Base-by-base conservation (phyloP, 768 basidiomycete species). In the Boletus sp. region DNA sequence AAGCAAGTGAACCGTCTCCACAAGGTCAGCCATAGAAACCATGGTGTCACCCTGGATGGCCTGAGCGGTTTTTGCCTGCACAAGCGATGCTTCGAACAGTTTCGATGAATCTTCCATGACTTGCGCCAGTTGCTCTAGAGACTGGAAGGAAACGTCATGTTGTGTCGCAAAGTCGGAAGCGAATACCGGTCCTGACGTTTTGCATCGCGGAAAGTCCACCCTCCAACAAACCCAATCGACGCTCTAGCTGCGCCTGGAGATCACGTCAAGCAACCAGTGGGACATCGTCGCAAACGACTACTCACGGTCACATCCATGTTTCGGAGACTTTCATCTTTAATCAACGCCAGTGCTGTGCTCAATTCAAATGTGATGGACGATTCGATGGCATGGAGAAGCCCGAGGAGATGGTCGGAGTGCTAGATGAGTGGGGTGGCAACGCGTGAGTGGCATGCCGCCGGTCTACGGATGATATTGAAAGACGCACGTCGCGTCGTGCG, bases 21-120 rank as follows among this genome's bases (percentile, higher is more conserved):
- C 67, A 9, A 85, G 74, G 10, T 64, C 62, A 15, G 61, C 52
- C 46, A 77, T 76, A 20, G 78, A 74, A 35, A 63, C 54, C 7
- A 72, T 60, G 5, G 75, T 70, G 24, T 76, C 70, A 30, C 58
- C 61, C 54, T 84, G 83, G 33, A 71, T 65, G 5, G 57, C 57
- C 18, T 71, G 73, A 5, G 75, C 64, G 30, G 57, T 51, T n/a
- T 69, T 61, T 2, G 77, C 73, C 24, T 71, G 67, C 11, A 60
- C 59, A 24, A 70, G 52, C 6, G 74, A 73, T 15, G 56, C 59
- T 30, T 75, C 70, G 8, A 81, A 64, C 20, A 71, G 55, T 17
- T 54, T 59, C 4, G 73, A 62, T 4, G 74, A 66, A 24, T 63
- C 57, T 24, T 59, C 58, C 29, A 64, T 28, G 36, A 65, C 46